A percentile compares a stretch with the other conserved stretches of the same genome.
Conservation (phyloP, 2,329 filamentous ascomycete genomes). For the Exophiala viscosa region DNA sequence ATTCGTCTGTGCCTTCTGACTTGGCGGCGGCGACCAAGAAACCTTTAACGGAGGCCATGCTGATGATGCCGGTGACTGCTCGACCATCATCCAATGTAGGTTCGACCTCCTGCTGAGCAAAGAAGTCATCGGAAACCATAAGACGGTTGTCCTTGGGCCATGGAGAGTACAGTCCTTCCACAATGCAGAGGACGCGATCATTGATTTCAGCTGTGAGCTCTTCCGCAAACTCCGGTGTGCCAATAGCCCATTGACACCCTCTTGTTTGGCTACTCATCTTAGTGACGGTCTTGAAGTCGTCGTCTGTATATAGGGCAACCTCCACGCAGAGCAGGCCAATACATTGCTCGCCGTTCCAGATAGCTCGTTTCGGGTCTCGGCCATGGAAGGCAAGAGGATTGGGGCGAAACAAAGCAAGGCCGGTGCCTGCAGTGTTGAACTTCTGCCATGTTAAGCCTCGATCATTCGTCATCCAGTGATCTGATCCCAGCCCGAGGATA, state of each 20-base stretch:
- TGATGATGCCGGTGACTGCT: constrained; percentile 74
- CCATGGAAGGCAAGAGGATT: constrained; percentile 73
- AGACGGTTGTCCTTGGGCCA: constrained; percentile 72
- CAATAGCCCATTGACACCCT: constrained; percentile 85
- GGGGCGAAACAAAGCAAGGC: constrained; percentile 53
- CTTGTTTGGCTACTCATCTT: constrained; percentile 60
- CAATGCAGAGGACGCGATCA: constrained; percentile 75
- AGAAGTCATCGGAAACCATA: constrained; percentile 78
- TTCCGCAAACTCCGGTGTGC: constrained; percentile 61
- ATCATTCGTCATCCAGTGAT: constrained; percentile 81
- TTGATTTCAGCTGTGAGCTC: constrained; percentile 57
- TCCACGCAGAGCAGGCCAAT: constrained; percentile 59
- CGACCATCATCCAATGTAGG: constrained; percentile 70
- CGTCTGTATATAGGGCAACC: constrained; percentile 68
- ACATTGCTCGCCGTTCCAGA: constrained; percentile 74
- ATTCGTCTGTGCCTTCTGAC: constrained; percentile 76
- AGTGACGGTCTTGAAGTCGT: constrained; percentile 70
- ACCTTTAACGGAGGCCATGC: constrained; percentile 77
- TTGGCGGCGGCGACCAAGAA: constrained; percentile 80
- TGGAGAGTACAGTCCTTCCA: constrained; percentile 66
- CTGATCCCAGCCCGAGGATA: constrained; percentile 63
- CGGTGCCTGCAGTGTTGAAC: constrained; percentile 60
- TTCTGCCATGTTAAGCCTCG: constrained; percentile 74
- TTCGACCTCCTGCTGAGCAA: constrained; percentile 62
- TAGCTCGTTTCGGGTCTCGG: constrained; percentile 74